phyloP scores from a whole-genome alignment of 768 basidiomycete species.

The Rhodotorula babjevae region DNA sequence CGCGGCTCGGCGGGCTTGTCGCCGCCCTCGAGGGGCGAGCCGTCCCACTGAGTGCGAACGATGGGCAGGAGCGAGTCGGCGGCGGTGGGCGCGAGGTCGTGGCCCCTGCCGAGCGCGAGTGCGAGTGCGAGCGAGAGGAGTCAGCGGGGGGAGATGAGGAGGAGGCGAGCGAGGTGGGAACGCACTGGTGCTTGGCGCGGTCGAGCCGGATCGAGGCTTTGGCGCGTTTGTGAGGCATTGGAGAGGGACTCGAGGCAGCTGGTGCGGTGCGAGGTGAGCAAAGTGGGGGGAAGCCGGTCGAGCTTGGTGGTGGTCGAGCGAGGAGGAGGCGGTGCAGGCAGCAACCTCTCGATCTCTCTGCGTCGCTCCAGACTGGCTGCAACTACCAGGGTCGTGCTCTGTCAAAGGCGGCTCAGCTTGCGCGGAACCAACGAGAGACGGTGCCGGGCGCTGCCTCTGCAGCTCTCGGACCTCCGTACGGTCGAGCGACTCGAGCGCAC shows the following conservation, averaged over 20 bases:
- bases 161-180: no score
- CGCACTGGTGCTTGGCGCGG: slow-evolving; percentile 4
- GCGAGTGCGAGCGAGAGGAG: neutral
- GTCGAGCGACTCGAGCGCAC: no score
- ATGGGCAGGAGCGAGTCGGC: slow-evolving; percentile 31
- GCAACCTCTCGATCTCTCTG: no score
- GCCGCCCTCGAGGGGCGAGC: neutral
- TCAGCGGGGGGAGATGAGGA: neutral
- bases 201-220: slow-evolving; percentile 19
- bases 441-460: no score
- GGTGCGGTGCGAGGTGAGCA: no score
- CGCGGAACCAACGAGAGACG: no score
- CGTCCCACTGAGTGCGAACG: neutral
- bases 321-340: neutral
- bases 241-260: neutral
- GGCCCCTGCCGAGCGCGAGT: slow-evolving; percentile 5
- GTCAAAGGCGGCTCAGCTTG: no score
- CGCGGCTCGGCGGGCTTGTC: neutral
- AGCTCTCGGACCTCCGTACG: no score
- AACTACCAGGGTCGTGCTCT: no score
- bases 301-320: neutral
- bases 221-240: slow-evolving; percentile 26
- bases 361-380: no score
- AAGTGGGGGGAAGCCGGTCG: no score
- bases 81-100: slow-evolving; percentile 31